Conservation (phyloP, 148 eudicot species). For the Rhododendron molle region DNA sequence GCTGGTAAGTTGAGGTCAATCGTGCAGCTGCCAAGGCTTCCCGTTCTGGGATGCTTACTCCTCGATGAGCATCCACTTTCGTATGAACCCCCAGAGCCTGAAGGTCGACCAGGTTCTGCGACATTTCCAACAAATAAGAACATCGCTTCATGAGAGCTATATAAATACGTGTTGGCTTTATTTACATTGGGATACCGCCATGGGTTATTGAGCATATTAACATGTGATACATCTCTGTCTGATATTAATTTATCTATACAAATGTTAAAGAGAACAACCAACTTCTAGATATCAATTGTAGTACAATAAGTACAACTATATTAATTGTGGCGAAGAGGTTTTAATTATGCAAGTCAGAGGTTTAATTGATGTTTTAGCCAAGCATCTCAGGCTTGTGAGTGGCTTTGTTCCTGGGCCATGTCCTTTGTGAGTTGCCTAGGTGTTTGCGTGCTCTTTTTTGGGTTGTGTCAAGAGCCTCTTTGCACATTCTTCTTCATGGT, state of each 20-base stretch:
- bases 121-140: not conserved
- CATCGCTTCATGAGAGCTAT: not conserved
- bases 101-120: constrained; percentile 13
- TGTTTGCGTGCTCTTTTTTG: not conserved
- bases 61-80: constrained; percentile 23
- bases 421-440: not conserved
- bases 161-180: not conserved
- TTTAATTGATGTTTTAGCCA: not conserved
- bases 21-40: constrained; percentile 11
- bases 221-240: not conserved
- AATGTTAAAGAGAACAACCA: not conserved
- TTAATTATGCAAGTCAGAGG: not conserved
- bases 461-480: not conserved
- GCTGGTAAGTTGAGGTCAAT: constrained; percentile 49
- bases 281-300: not conserved
- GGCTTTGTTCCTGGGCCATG: not conserved
- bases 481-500: not conserved
- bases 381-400: not conserved
- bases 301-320: not conserved
- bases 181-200: not conserved
- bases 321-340: not conserved
- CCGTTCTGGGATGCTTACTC: constrained; percentile 33
- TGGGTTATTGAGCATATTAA: not conserved
- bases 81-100: constrained; percentile 33
- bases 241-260: not conserved